These are phyloP conservation scores for Backusella liffmaniae DNA, from an alignment of 192 early-diverging fungal species.

Conservation along the genomic window DNA sequence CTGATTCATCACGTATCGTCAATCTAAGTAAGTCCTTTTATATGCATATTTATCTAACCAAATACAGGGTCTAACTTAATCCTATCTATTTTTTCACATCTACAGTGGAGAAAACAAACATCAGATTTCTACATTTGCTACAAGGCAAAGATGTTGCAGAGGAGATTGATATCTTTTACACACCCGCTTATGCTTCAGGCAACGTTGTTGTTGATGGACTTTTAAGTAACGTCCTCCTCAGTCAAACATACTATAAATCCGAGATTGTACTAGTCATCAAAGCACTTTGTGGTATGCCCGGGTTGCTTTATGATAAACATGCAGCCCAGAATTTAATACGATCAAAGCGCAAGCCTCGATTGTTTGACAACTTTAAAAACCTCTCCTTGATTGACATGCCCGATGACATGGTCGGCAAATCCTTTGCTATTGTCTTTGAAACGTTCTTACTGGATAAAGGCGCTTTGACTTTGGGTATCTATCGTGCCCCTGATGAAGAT, in stretches of 20 bases:
- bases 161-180: conserved; percentile 46
- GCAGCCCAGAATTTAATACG: background rate
- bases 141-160: conserved; percentile 35
- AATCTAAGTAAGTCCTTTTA: conserved; percentile 37
- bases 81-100: background rate
- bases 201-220: conserved; percentile 56
- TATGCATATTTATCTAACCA: background rate
- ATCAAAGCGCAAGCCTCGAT: background rate
- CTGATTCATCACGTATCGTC: conserved; percentile 39
- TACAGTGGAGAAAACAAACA: conserved; percentile 49
- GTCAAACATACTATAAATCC: conserved; percentile 53
- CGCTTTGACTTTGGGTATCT: conserved; percentile 54
- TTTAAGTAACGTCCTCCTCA: conserved; percentile 51
- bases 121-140: conserved; percentile 53
- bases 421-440: conserved; percentile 53
- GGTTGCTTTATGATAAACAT: conserved; percentile 10
- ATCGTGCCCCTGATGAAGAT: conserved; percentile 40
- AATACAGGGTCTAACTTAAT: background rate
- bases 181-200: conserved; percentile 65
- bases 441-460: conserved; percentile 49
- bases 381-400: conserved; percentile 47
- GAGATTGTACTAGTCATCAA: conserved; percentile 61
- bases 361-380: conserved; percentile 23
- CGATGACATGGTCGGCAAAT: conserved; percentile 40
- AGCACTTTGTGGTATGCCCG: conserved; percentile 57